Conservation (phyloP, 805 yeast genomes). For the Yueomyces sinensis region DNA sequence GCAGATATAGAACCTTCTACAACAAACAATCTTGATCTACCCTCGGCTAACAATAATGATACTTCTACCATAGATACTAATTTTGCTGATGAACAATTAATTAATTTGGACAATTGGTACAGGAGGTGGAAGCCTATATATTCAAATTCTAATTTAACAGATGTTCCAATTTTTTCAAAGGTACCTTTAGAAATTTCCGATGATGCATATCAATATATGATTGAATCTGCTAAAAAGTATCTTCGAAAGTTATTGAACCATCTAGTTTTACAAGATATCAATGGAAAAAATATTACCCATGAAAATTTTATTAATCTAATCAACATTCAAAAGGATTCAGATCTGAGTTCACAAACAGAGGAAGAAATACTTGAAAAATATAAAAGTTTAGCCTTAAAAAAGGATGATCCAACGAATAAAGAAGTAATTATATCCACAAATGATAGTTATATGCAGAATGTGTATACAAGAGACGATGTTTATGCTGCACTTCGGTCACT, state of each 20-base stretch:
- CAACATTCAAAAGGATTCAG: too few relatives aligned
- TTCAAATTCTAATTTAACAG: conserved; percentile 11
- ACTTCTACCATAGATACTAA: too few relatives aligned
- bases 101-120: conserved; percentile 15
- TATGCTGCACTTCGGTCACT: conserved; percentile 3
- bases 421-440: too few relatives aligned
- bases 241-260: conserved; percentile 9
- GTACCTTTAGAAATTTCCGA: conserved; percentile 7
- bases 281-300: conserved; percentile 5
- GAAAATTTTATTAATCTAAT: too few relatives aligned
- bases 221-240: conserved; percentile 7
- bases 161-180: conserved; percentile 5
- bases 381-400: too few relatives aligned
- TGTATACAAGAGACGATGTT: conserved; percentile 9
- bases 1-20: too few relatives aligned
- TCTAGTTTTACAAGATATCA: conserved; percentile 10
- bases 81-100: conserved; percentile 3
- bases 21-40: too few relatives aligned
- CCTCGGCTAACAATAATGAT: too few relatives aligned
- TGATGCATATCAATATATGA: conserved; percentile 7
- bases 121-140: conserved; percentile 18
- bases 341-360: too few relatives aligned
- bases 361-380: too few relatives aligned
- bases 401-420: too few relatives aligned
- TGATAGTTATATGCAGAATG: too few relatives aligned